Evolutionary conservation across 2,329 filamentous ascomycete species (phyloP), one percentile per base, ranked within the genome.

Genomic region (Diplodia seriata): DNA sequence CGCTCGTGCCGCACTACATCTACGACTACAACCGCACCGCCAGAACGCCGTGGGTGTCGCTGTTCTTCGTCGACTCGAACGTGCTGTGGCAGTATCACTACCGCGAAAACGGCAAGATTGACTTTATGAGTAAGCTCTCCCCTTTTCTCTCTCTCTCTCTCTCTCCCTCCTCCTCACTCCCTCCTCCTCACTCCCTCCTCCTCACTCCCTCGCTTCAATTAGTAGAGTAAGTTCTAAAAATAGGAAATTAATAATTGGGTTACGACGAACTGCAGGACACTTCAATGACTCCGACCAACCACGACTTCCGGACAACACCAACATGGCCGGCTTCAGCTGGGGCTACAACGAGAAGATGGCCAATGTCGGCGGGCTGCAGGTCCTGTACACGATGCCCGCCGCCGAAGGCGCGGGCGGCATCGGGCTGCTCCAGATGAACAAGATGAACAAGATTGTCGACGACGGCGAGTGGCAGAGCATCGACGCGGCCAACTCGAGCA

Each of bases 261-360:
- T 3, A 26, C 23, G 23, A 26, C 23, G 23, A 26, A 26, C 33
- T 12, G 7, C 14, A 59, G 55, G 15, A 3, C 14, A 26, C 23
- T 59, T 59, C 55, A 38, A 59, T 38, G 18, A 9, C 38, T 2
- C 18, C 1, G 14, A 9, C 23, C 36, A 59, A n/a, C 55, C 55
- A 2, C 38, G 33, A 11, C 23, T 59, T 15, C 36, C 38, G 11
- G n/a, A 36, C 14, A 43, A 36, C 5, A 14, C 55, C 38, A 38
- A 59, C 14, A 47, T 59, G 38, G 33, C 55, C 36, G 55, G 55
- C 20, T 59, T 59, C 55, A 59, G 55, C 55, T 59, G 55, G 55
- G 55, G 55, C 38, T 59, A 59, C 55, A 59, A 59, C 26, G 12
- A 59, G 15, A 29, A 23, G 3, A n/a, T 43, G 9, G 20, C n/a